A percentile compares a stretch with the other conserved stretches of the same genome.
phyloP scores from a whole-genome alignment of 23 red algal species.

The Rhodosorus marinus region DNA sequence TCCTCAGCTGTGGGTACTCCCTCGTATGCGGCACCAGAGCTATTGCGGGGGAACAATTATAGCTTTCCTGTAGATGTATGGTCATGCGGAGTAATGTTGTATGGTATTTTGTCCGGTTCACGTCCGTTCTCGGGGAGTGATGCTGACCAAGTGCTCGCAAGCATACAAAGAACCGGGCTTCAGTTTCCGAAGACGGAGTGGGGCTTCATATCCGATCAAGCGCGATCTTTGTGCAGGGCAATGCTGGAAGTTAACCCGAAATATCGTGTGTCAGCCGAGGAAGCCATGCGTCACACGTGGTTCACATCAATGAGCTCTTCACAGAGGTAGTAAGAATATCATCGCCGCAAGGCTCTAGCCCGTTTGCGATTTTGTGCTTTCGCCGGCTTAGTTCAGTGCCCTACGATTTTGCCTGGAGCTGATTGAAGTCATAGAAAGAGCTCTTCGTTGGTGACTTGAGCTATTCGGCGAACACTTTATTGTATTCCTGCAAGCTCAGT shows the following conservation, averaged over 20 bases:
- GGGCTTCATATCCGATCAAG: slow-evolving; percentile 32
- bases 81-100: slow-evolving; percentile 73
- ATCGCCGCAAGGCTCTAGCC: no score
- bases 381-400: no score
- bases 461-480: no score
- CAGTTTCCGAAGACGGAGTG: slow-evolving; percentile 21
- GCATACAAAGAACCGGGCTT: slow-evolving; percentile 15
- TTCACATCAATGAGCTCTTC: slow-evolving; percentile 5
- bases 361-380: no score
- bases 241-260: slow-evolving; percentile 35
- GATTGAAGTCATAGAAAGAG: no score
- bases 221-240: slow-evolving; percentile 40
- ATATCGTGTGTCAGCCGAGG: slow-evolving; percentile 37
- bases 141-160: slow-evolving; percentile 18
- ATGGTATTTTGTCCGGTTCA: slow-evolving; percentile 65
- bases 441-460: no score
- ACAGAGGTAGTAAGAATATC: no score
- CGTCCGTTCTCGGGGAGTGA: slow-evolving; percentile 38
- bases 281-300: slow-evolving; percentile 32
- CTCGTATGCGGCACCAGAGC: slow-evolving; percentile 74
- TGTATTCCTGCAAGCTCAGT: no score
- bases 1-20: slow-evolving; percentile 43
- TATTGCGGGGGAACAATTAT: slow-evolving; percentile 40
- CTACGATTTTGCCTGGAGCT: no score
- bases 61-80: slow-evolving; percentile 85